Base-by-base conservation (phyloP, 371 early-diverging fungal genomes). In the Mucor piriformis region DNA sequence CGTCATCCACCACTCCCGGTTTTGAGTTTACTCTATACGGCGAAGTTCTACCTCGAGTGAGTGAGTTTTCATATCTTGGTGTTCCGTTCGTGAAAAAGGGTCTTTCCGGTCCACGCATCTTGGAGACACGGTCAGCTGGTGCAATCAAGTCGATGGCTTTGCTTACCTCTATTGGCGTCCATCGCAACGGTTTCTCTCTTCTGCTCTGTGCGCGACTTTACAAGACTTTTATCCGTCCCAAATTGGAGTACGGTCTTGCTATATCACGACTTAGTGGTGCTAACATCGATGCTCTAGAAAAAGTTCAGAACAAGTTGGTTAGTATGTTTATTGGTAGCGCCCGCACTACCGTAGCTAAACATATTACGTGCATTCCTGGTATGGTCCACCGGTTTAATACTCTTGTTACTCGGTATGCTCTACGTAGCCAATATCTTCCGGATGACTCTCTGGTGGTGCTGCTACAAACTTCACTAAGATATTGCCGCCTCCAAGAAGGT, bases 31-130 rank as follows among this genome's bases (percentile, higher is more conserved):
- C 27, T 23, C 61, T 69, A 2, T 64, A 69, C 23, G 42, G 48
- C 1, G 46, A 63, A 21, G 3, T 23, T 3, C 34, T 69, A 10
- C 69, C 69, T 0, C 8, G 27, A 1, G 54, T 56, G 11, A 33
- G 47, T 20, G 3, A 52, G 7, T 67, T 67, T 40, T 18, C 35
- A 0, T 63, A 67, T 18, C 60, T 63, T 16, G 63, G 68, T 35
- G 37, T 67, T 3, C 59, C 54, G 0, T 63, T 52, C 3, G 8
- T 4, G 15, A 37, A 27, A 49, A 27, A 25, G 32, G 50, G 18
- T 32, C 16, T 40, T 1, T 16, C 15, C 3, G 42, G 16, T 16
- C 5, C 42, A 16, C 16, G 42, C 16, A 40, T 16, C 18, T 5
- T 40, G 2, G 42, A 40, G 16, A 40, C 15, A 16, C 42, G 42